These are phyloP conservation scores for Trichoderma sp. DNA, from an alignment of 2,329 filamentous ascomycete genomes.

Conservation along the genomic window DNA sequence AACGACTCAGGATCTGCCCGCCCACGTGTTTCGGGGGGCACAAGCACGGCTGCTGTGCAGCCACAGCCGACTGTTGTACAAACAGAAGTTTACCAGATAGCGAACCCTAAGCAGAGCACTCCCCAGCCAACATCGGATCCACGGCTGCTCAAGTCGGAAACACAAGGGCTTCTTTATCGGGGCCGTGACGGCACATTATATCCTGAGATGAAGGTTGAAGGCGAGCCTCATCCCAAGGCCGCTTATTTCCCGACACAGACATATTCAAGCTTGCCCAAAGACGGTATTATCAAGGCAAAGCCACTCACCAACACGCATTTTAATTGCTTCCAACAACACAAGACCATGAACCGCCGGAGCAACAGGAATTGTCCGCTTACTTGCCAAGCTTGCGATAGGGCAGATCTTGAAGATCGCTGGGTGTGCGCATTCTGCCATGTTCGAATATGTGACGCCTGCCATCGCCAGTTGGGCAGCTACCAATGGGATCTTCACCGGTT, in stretches of 20 bases:
- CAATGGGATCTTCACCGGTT: conserved; percentile 50
- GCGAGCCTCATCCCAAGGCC: conserved; percentile 43
- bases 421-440: conserved; percentile 56
- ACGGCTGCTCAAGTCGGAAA: conserved; percentile 42
- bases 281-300: conserved; percentile 47
- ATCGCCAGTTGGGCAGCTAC: conserved; percentile 46
- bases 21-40: conserved; percentile 32
- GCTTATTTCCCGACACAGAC: conserved; percentile 45
- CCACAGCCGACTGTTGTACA: conserved; percentile 35
- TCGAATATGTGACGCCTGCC: conserved; percentile 56
- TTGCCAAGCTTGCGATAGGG: conserved; percentile 57
- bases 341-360: conserved; percentile 51
- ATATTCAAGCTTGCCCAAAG: conserved; percentile 37
- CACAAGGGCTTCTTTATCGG: conserved; percentile 42
- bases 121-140: conserved; percentile 36
- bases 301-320: conserved; percentile 51
- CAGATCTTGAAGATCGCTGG: conserved; percentile 51
- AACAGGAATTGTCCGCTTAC: conserved; percentile 57
- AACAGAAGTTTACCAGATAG: conserved; percentile 31
- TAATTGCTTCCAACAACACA: conserved; percentile 54
- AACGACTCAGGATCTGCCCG: conserved; percentile 33
- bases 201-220: conserved; percentile 45
- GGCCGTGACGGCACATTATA: conserved; percentile 48
- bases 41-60: conserved; percentile 32
- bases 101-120: conserved; percentile 29